These are phyloP conservation scores for Musa beccarii DNA, from an alignment of 176 grass and related monocot genomes.

Conservation along the genomic window DNA sequence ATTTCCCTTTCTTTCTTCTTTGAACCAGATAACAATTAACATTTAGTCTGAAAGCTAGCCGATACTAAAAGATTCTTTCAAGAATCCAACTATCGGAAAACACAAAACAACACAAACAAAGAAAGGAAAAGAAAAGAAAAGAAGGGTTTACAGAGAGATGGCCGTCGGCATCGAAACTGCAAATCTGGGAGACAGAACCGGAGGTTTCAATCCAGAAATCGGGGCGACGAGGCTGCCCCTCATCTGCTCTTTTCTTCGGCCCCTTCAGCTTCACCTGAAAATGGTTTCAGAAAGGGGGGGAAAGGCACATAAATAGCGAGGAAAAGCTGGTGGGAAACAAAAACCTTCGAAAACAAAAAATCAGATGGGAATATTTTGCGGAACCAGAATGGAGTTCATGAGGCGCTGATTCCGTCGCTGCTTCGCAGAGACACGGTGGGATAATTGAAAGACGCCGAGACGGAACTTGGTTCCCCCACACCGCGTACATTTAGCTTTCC, in stretches of 20 bases:
- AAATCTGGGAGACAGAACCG: slow-evolving; percentile 67
- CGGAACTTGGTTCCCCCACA: too few relatives aligned
- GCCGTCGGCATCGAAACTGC: slow-evolving; percentile 45
- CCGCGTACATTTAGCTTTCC: too few relatives aligned
- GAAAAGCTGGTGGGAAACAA: not conserved
- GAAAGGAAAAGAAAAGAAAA: not conserved
- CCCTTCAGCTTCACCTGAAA: slow-evolving; percentile 12
- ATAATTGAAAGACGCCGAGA: not conserved
- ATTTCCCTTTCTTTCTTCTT: not conserved
- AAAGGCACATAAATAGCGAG: not conserved
- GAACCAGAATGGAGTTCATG: not conserved
- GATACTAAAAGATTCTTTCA: not conserved
- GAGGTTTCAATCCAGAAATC: slow-evolving; percentile 74
- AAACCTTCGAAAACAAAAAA: not conserved
- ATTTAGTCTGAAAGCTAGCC: not conserved
- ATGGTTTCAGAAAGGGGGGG: not conserved
- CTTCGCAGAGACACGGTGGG: not conserved
- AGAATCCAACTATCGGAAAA: not conserved
- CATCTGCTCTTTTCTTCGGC: not conserved
- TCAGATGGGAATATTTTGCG: not conserved
- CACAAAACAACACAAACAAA: not conserved
- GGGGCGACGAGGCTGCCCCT: slow-evolving; percentile 1
- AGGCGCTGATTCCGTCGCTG: not conserved
- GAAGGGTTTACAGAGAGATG: slow-evolving; percentile 40
- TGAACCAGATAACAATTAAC: not conserved